Evolutionary conservation across 352 stramenopile genomes (phyloP), one percentile per base, ranked within the genome.

Genomic region (Saprolegnia diclina): DNA sequence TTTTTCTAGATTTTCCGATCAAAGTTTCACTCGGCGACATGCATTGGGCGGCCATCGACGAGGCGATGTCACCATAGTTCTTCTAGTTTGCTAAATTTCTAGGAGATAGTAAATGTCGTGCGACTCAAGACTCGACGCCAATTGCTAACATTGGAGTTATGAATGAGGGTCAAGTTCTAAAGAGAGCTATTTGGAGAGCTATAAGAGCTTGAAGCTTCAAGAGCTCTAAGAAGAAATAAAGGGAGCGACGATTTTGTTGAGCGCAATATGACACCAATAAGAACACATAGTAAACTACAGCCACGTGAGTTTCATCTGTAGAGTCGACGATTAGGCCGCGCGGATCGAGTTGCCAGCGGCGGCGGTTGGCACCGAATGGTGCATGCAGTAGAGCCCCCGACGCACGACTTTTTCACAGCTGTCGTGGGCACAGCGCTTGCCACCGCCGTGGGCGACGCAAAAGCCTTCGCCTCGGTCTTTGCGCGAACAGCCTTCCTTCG

Each of bases 381-480:
- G 62, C 50, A 67, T 13, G 22, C 62, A 67, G 37, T 40, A 67
- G 18, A 29, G n/a, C 11, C 62, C 62, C 35, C 62, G 62, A n/a
- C 62, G 62, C n/a, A 67, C 62, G 19, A 67, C 62, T 35, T 67
- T 67, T 0, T 54, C 62, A 19, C 62, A 67, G 10, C 62, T 40
- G 2, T 59, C 35, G 21, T 55, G n/a, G 37, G 42, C 62, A 57
- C 62, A 67, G 74, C 81, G 77, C 56, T 89, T 89, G 54, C 81
- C 81, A 1, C 81, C 81, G 57, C 81, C 81, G 37, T 89, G 81
- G 16, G 81, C 79, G 21, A 89, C 81, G 52, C 81, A 89, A 56
- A 77, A 80, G 6, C 81, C 81, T 48, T 67, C 62, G 11, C 62
- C 62, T 14, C 62, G 62, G 22, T 67, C 62, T 59, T 67, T 67